A percentile compares a stretch with the other conserved stretches of the same genome.
Evolutionary conservation across 169 alveolate genomes (phyloP).

Genomic region (Plasmodium malariae): DNA sequence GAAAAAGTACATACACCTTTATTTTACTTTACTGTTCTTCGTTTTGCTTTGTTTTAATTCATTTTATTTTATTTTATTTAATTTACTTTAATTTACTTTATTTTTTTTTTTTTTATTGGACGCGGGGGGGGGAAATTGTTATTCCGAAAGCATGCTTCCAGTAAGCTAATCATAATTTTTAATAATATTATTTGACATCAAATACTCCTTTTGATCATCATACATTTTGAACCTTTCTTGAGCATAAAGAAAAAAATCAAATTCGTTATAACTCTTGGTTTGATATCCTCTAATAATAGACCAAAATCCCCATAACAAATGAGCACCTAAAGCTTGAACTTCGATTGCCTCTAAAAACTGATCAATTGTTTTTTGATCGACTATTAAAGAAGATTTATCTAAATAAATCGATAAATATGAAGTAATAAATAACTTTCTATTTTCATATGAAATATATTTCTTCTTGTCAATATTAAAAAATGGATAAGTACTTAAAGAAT

Average conservation of each 20-base stretch:
- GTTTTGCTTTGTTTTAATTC: no score
- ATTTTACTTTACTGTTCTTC: no score
- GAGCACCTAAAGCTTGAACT: constrained; percentile 82
- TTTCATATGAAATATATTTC: constrained; percentile 82
- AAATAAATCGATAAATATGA: constrained; percentile 81
- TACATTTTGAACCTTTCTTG: constrained; percentile 67
- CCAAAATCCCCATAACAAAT: constrained; percentile 87
- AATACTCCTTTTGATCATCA: constrained; percentile 49
- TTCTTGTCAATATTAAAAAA: constrained; percentile 78
- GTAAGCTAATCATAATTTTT: constrained; percentile 31
- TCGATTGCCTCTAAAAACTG: constrained; percentile 80
- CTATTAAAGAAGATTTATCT: constrained; percentile 57
- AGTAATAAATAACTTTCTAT: constrained; percentile 80
- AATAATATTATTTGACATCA: constrained; percentile 50
- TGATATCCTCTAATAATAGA: constrained; percentile 77
- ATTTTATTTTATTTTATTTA: no score
- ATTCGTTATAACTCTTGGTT: constrained; percentile 71
- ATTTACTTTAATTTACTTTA: no score
- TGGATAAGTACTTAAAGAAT: constrained; percentile 80
- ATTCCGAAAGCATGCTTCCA: no score
- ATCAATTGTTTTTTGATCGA: constrained; percentile 75
- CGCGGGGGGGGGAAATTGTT: no score
- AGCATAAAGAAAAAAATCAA: constrained; percentile 79
- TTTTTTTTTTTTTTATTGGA: no score
- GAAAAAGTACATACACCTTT: constrained; percentile 2